These are phyloP conservation scores for Cryptomeria japonica DNA, from an alignment of 75 land plant species.

Conservation along the genomic window DNA sequence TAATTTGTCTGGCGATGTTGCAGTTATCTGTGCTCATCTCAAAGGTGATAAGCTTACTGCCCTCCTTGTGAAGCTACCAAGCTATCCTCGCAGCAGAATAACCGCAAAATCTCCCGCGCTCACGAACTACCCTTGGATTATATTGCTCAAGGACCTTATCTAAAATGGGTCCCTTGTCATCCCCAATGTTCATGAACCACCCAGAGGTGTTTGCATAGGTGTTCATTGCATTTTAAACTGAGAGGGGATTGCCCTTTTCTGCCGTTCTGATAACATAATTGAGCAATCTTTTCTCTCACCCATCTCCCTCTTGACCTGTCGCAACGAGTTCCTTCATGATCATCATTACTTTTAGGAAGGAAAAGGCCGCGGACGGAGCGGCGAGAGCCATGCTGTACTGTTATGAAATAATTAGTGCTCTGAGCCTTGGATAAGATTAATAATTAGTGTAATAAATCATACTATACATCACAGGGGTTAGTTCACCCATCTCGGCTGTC, in stretches of 20 bases:
- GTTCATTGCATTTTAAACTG: conserved; percentile 14
- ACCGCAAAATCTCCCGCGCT: conserved; percentile 16
- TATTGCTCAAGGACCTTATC: conserved; percentile 8
- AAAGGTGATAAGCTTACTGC: neutral
- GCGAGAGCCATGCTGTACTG: neutral
- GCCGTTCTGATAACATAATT: conserved; percentile 14
- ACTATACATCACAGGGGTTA: no score
- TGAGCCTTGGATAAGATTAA: neutral
- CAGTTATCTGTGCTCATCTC: neutral
- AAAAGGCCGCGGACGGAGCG: neutral
- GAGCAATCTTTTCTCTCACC: conserved; percentile 16
- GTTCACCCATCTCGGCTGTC: no score
- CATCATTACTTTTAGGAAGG: neutral
- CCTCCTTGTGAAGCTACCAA: neutral
- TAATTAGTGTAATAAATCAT: no score
- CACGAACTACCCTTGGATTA: conserved; percentile 13
- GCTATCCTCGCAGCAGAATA: conserved; percentile 20
- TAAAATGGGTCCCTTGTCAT: conserved; percentile 18
- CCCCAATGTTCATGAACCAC: conserved; percentile 30
- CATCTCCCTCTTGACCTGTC: conserved; percentile 18
- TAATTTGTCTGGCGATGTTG: neutral
- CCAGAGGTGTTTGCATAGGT: neutral
- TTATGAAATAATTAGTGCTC: no score
- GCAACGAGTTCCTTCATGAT: neutral
- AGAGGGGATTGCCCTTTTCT: conserved; percentile 7